Conservation (phyloP, 106 monocot species). For the Vanilla planifolia region DNA sequence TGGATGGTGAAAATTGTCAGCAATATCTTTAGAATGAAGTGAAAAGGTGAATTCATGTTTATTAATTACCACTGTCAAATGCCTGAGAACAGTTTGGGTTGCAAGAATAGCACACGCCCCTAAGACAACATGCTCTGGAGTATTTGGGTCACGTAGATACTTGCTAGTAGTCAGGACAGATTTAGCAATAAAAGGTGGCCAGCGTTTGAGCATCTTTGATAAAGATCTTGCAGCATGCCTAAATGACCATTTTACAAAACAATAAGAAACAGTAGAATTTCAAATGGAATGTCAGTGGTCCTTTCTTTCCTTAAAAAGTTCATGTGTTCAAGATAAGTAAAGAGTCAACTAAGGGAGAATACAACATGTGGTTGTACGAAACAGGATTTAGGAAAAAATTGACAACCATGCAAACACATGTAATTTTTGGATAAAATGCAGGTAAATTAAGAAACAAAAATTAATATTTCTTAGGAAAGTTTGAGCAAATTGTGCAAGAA, state of each 20-base stretch:
- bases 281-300: background rate
- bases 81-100: slow-evolving; percentile 66
- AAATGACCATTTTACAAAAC: slow-evolving; percentile 14
- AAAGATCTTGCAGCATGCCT: slow-evolving; percentile 76
- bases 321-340: background rate
- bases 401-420: no score
- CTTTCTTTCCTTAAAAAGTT: no score
- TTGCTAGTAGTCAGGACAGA: slow-evolving; percentile 50
- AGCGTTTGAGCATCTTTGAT: slow-evolving; percentile 71
- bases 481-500: no score
- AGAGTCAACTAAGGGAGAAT: no score
- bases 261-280: slow-evolving; percentile 1
- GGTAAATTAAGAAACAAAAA: no score
- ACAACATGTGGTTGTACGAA: no score
- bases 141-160: slow-evolving; percentile 62
- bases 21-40: background rate
- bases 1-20: slow-evolving; percentile 8
- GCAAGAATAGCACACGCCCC: slow-evolving; percentile 77
- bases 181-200: slow-evolving; percentile 65
- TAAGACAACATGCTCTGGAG: slow-evolving; percentile 72
- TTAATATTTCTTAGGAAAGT: no score
- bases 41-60: background rate
- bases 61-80: slow-evolving; percentile 64
- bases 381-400: no score
- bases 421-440: no score